Evolutionary conservation across 306 rosid species (phyloP), one percentile per base, ranked within the genome.

Genomic region (Styphnolobium japonicum): DNA sequence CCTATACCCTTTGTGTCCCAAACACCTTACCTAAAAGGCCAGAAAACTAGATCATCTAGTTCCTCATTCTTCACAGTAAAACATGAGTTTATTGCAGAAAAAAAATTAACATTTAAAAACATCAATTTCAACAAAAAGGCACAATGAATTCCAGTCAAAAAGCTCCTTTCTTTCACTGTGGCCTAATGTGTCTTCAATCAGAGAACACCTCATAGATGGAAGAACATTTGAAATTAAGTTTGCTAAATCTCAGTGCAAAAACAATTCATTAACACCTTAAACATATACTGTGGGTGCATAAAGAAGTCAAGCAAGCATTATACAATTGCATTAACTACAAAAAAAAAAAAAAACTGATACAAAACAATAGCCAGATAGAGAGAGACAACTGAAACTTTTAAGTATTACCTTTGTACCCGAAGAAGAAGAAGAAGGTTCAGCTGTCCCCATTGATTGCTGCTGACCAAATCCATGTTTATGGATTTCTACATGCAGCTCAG

Each of bases 361-460:
- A 77, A 57, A 40, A 67, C 3, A 25, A 64, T 46, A 55, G 33
- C 64, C 60, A 14, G 10, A 63, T 22, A 1, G 53, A 42, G 71
- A 42, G 11, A 71, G 25, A 67, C 31, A 22, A 29, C 3, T 10
- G 16, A 12, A 65, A 10, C 55, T 61, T 72, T 7, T 4, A 58
- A 67, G 66, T 29, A 55, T 74, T 75, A 94, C 98, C 94, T 85
- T 92, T 49, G 96, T 52, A 67, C 89, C 82, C 2, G 93, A 84
- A 56, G 92, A 85, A 79, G 88, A 85, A 79, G 88, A 53, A 46
- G 98, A 88, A 49, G 97, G 85, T 56, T 90, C 97, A n/a, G 91
- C 79, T 29, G 85, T 2, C 49, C 80, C 96, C 67, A 71, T 34
- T 57, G 86, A 64, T 70, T 81, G 80, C 86, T 86, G 94, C 76